Conservation (phyloP, 2,329 filamentous ascomycete species). For the Apiospora pterosperma region DNA sequence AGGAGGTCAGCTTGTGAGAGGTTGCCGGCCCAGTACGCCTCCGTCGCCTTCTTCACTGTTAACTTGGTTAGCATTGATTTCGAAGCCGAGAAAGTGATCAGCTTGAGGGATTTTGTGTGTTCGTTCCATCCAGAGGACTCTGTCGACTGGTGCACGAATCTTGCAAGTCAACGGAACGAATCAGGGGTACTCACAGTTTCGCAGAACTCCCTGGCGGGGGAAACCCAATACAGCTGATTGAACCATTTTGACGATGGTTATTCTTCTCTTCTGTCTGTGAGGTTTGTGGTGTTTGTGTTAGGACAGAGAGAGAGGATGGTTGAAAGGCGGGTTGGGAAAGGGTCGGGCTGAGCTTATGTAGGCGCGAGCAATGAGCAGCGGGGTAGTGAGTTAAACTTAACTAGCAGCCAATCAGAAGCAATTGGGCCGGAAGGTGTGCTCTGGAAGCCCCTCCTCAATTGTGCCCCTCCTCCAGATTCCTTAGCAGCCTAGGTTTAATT, state of each 20-base stretch:
- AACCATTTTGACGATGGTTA: slow-evolving; percentile 50
- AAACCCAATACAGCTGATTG: slow-evolving; percentile 87
- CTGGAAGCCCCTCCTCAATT: not conserved
- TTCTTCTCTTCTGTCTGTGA: not conserved
- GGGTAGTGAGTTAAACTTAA: not conserved
- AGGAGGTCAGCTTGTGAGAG: slow-evolving; percentile 87
- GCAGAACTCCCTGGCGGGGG: slow-evolving; percentile 84
- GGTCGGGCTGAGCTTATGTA: not conserved
- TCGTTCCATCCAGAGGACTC: no score
- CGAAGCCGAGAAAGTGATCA: no score
- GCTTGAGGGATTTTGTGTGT: no score
- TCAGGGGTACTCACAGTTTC: slow-evolving; percentile 69
- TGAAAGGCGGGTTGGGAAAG: not conserved
- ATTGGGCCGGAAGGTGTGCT: no score
- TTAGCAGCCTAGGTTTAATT: no score
- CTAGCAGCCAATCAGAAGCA: no score
- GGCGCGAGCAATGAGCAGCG: not conserved
- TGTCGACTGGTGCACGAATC: no score
- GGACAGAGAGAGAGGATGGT: not conserved
- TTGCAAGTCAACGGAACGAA: no score
- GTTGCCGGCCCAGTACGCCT: slow-evolving; percentile 96
- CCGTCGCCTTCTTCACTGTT: slow-evolving; percentile 96
- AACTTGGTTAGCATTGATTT: not conserved
- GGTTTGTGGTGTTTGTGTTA: not conserved
- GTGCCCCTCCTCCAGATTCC: not conserved